These are phyloP conservation scores for Tanacetum coccineum DNA, from an alignment of 129 eudicot genomes.

Conservation along the genomic window DNA sequence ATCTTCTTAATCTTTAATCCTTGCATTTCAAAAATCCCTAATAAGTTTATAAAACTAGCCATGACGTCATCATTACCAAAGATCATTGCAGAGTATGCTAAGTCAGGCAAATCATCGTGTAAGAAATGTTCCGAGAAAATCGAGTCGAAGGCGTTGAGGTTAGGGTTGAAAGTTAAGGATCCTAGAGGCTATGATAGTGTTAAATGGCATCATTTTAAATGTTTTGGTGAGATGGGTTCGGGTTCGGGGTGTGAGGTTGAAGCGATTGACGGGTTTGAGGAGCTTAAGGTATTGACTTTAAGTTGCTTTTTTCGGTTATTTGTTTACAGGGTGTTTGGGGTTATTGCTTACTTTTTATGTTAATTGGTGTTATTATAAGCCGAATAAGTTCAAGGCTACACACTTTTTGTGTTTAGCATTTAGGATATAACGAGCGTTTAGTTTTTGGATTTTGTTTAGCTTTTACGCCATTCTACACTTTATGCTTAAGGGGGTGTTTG, in stretches of 20 bases:
- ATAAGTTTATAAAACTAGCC: slow-evolving; percentile 12
- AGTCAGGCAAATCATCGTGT: slow-evolving; percentile 75
- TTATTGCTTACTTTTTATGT: too few species aligned
- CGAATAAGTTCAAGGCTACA: too few species aligned
- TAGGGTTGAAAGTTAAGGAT: slow-evolving; percentile 57
- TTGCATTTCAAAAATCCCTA: slow-evolving; percentile 28
- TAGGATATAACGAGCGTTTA: too few species aligned
- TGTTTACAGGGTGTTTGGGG: background rate
- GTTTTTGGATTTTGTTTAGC: too few species aligned
- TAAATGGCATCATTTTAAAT: slow-evolving; percentile 81
- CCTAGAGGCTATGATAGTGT: slow-evolving; percentile 71
- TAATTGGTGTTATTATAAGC: too few species aligned
- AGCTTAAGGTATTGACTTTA: slow-evolving; percentile 84
- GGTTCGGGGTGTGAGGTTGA: slow-evolving; percentile 23
- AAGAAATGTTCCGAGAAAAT: slow-evolving; percentile 63
- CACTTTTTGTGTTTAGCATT: too few species aligned
- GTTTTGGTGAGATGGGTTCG: slow-evolving; percentile 52
- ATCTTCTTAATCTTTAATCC: slow-evolving; percentile 3
- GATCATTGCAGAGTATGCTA: slow-evolving; percentile 86
- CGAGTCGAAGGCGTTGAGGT: slow-evolving; percentile 41
- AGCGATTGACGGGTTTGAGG: slow-evolving; percentile 51
- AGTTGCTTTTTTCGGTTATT: background rate
- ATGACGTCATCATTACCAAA: slow-evolving; percentile 46
- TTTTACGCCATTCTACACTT: too few species aligned
- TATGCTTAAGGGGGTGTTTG: too few species aligned